Base-by-base conservation (phyloP, 2,329 filamentous ascomycete species). In the Colletotrichum sp. region DNA sequence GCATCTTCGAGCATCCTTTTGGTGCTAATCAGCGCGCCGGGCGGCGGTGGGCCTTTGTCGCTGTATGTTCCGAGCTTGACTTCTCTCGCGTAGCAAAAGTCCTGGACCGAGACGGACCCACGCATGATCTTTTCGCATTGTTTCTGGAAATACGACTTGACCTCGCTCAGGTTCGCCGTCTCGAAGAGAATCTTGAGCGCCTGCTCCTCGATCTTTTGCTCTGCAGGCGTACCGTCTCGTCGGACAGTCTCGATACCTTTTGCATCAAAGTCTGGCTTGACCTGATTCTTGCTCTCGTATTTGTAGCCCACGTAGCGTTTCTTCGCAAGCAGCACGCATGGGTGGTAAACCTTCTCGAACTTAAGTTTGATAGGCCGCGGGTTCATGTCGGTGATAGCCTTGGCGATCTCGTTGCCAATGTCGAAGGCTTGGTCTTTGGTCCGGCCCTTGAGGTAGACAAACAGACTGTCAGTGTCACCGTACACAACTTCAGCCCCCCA, bases 301-400 rank as follows among this genome's bases (percentile, higher is more conserved):
- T 98, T 98, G 88, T 98, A 98, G 7, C 97, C 97, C 5, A 98
- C 97, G 80, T 99, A 99, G 71, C 97, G 94, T 82, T 99, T 99
- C 87, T 99, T 99, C 21, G 97, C 96, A 1, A 99, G 90, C 6
- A 99, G 89, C 0, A 98, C 92, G 82, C 96, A 98, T 0, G 97
- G 97, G 77, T 98, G 94, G 84, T 99, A 99, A 2, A 99, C 96
- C 80, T 99, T 99, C 83, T 99, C 97, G 79, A 99, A 98, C 82
- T 98, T 98, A 77, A 99, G 93, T 84, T 98, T 98, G 78, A 99
- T 89, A 0, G 97, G 97, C 2, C 93, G 91, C 3, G 97, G 97
- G 81, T 98, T 99, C 87, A 94, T 94, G 70, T 95, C 91, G 0
- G 97, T 98, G 73, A 99, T 92, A 16, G 93, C 93, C 80, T 94